These are phyloP conservation scores for Neocatenulostroma microsporum DNA, from an alignment of 2,329 filamentous ascomycete species.

Conservation along the genomic window DNA sequence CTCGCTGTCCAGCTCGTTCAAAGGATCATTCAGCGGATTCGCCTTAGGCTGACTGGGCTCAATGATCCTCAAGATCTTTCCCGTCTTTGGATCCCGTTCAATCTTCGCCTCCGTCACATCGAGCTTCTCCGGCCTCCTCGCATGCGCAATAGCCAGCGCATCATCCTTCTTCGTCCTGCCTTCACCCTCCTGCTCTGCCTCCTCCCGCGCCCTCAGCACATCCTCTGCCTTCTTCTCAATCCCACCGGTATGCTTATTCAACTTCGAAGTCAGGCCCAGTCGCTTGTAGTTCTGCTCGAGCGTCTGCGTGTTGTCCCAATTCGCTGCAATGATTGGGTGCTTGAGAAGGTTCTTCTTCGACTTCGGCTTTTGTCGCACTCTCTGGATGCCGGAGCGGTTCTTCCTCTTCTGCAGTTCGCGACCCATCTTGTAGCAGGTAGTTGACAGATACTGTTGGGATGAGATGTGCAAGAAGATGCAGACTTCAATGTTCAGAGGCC, in stretches of 20 bases:
- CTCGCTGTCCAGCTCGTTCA: conserved; percentile 43
- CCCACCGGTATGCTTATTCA: conserved; percentile 70
- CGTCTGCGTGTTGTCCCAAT: conserved; percentile 89
- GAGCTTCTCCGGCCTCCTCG: conserved; percentile 28
- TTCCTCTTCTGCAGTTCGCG: conserved; percentile 57
- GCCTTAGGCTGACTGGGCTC: conserved; percentile 27
- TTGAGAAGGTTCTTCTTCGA: conserved; percentile 44
- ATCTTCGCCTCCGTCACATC: conserved; percentile 60
- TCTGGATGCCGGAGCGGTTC: conserved; percentile 40
- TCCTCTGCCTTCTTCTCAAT: conserved; percentile 48
- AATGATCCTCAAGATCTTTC: conserved; percentile 51
- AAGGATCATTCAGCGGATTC: conserved; percentile 66
- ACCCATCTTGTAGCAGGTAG: no score
- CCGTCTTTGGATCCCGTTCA: conserved; percentile 65
- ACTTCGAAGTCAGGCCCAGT: conserved; percentile 76
- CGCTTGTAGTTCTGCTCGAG: conserved; percentile 80
- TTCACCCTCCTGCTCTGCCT: conserved; percentile 12
- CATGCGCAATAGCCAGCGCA: conserved; percentile 22
- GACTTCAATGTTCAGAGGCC: no score
- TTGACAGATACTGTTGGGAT: no score
- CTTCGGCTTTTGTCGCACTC: conserved; percentile 41
- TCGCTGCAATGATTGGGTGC: conserved; percentile 58
- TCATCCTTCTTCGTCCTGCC: conserved; percentile 14
- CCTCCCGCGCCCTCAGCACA: conserved; percentile 16
- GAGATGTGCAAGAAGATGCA: no score